Evolutionary conservation across 1,284 basidiomycete species (phyloP).

Genomic region (Sanghuangporus sanghuang): DNA sequence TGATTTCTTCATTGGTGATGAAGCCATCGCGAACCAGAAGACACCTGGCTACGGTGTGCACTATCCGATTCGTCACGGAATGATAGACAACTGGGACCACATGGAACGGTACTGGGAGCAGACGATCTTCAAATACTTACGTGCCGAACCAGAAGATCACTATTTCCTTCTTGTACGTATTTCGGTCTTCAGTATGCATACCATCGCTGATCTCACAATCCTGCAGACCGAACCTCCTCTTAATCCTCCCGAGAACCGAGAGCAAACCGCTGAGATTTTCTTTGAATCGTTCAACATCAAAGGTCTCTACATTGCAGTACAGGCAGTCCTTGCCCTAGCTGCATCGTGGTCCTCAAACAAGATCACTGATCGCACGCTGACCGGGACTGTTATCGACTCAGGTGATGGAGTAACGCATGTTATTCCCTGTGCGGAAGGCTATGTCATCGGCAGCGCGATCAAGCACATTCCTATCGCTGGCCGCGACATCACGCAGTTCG

Average conservation of each 20-base stretch:
- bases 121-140: constrained; percentile 99
- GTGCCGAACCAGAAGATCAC: constrained; percentile 98
- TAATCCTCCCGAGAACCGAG: constrained; percentile 97
- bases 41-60: constrained; percentile 88
- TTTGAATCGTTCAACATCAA: constrained; percentile 99
- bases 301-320: constrained; percentile 96
- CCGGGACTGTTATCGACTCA: constrained; percentile 97
- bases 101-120: constrained; percentile 99
- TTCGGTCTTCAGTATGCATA: background rate
- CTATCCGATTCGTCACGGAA: constrained; percentile 96
- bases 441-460: constrained; percentile 98
- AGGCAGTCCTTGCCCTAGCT: constrained; percentile 97
- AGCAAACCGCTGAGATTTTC: constrained; percentile 99
- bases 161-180: constrained; percentile 84
- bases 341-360: constrained; percentile 96
- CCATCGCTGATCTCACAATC: constrained; percentile 11
- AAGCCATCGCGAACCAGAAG: constrained; percentile 93
- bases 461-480: constrained; percentile 99
- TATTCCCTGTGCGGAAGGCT: constrained; percentile 95
- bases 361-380: constrained; percentile 89
- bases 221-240: constrained; percentile 94
- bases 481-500: constrained; percentile 95
- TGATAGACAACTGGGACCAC: constrained; percentile 99
- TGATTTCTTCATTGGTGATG: constrained; percentile 99
- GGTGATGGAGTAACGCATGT: constrained; percentile 99